A percentile compares a stretch with the other conserved stretches of the same genome.
phyloP scores from a whole-genome alignment of 345 rosid species.

The Populus euphratica region DNA sequence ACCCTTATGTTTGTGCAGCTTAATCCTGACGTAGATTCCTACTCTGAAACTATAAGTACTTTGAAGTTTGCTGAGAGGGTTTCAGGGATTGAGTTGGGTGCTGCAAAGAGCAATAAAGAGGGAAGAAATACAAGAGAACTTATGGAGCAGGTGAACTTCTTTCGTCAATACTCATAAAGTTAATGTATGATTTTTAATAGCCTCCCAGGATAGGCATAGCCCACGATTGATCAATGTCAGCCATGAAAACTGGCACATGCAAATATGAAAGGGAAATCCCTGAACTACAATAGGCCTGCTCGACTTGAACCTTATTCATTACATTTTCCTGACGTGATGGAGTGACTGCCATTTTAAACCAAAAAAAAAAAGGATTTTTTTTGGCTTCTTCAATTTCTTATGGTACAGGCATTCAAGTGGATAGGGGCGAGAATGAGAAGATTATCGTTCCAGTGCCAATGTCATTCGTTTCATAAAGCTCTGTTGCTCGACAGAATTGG shows the following conservation, averaged over 20 bases:
- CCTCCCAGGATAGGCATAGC: constrained; percentile 1
- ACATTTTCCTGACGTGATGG: background rate
- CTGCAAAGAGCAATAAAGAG: constrained; percentile 87
- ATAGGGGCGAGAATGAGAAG: background rate
- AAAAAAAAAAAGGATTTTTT: background rate
- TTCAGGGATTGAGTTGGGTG: constrained; percentile 94
- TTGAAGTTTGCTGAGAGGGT: constrained; percentile 95
- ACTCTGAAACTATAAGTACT: constrained; percentile 85
- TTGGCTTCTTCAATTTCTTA: background rate
- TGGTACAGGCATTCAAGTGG: background rate
- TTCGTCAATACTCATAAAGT: background rate
- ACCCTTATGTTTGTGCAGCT: constrained; percentile 97
- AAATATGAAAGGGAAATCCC: background rate
- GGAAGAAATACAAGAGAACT: constrained; percentile 86
- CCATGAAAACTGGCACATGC: background rate
- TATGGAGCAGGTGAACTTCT: constrained; percentile 67
- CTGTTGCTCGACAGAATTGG: background rate
- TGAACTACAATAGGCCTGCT: background rate
- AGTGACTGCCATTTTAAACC: background rate
- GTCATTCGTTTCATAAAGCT: background rate
- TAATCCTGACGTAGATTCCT: constrained; percentile 87
- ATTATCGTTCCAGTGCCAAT: background rate
- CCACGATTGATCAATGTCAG: background rate
- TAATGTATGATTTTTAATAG: background rate
- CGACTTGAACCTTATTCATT: background rate